A percentile compares a stretch with the other conserved stretches of the same genome.
Evolutionary conservation across 768 basidiomycete genomes (phyloP).

Genomic region (Naganishia onofrii): DNA sequence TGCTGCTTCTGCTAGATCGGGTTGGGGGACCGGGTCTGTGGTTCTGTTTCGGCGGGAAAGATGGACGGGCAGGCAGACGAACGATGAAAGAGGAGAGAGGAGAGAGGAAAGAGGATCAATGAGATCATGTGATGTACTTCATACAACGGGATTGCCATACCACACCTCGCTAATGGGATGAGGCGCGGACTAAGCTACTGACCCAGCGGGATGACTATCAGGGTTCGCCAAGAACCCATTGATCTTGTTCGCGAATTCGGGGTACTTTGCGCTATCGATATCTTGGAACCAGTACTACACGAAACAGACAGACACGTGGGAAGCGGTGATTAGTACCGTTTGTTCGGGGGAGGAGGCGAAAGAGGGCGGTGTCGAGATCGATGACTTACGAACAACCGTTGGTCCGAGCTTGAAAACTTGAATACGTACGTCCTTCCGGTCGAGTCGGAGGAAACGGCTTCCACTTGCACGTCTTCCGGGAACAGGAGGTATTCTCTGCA

Average conservation of each 20-base stretch:
- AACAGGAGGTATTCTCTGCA: conserved; percentile 79
- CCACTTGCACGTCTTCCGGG: conserved; percentile 78
- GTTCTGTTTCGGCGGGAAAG: not conserved
- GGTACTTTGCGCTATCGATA: conserved; percentile 32
- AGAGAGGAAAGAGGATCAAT: not conserved
- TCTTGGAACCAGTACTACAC: conserved; percentile 52
- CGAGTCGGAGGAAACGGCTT: conserved; percentile 66
- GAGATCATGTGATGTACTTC: not conserved
- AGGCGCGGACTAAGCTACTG: not conserved
- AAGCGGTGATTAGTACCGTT: not conserved
- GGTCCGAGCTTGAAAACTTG: conserved; percentile 85
- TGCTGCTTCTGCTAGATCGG: conserved; percentile 16
- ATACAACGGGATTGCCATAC: not conserved
- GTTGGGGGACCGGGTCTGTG: conserved; percentile 5
- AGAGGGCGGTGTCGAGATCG: too few relatives aligned
- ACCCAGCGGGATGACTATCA: conserved; percentile 17
- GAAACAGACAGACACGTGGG: not conserved
- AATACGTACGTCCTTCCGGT: conserved; percentile 77
- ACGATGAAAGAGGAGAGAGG: not conserved
- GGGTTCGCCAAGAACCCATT: conserved; percentile 46
- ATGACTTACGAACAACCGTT: conserved; percentile 75
- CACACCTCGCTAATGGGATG: too few relatives aligned
- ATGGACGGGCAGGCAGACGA: not conserved
- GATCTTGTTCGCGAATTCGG: conserved; percentile 39
- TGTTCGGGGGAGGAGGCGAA: conserved; percentile 28